Evolutionary conservation across 2,329 filamentous ascomycete species (phyloP).

Genomic region (Sporothrix protearum): DNA sequence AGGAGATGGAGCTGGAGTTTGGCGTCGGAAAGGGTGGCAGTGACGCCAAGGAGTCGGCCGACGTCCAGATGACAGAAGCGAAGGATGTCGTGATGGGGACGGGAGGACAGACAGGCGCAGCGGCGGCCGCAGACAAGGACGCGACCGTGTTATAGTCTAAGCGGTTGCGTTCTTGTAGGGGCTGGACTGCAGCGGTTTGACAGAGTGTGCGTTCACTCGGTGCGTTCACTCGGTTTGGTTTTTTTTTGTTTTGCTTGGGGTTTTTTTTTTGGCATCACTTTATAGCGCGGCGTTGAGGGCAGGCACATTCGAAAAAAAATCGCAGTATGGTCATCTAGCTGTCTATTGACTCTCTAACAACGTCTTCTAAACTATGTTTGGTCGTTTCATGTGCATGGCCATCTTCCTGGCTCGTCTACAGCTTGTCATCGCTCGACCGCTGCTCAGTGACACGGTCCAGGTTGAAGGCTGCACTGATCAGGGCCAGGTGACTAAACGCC

Average conservation of each 20-base stretch:
- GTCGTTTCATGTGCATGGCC: not conserved
- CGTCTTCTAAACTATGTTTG: too few species aligned
- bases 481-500: constrained; percentile 71
- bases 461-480: constrained; percentile 76
- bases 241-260: not conserved
- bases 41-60: not conserved
- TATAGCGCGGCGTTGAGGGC: constrained; percentile 6
- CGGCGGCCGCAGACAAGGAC: not conserved
- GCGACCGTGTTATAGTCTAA: not conserved
- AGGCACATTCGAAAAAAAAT: not conserved
- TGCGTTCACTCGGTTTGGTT: not conserved
- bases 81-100: not conserved
- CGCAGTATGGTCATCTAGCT: not conserved
- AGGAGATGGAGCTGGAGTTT: constrained; percentile 46
- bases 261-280: not conserved
- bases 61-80: not conserved
- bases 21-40: not conserved
- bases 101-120: not conserved
- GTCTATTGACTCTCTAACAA: too few species aligned
- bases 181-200: not conserved
- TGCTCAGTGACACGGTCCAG: constrained; percentile 52
- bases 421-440: constrained; percentile 29
- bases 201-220: not conserved
- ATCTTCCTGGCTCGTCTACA: constrained; percentile 11
- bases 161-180: not conserved